A percentile compares a stretch with the other conserved stretches of the same genome.
Evolutionary conservation across 2,329 filamentous ascomycete species (phyloP).

Genomic region (Fusarium oxysporum): DNA sequence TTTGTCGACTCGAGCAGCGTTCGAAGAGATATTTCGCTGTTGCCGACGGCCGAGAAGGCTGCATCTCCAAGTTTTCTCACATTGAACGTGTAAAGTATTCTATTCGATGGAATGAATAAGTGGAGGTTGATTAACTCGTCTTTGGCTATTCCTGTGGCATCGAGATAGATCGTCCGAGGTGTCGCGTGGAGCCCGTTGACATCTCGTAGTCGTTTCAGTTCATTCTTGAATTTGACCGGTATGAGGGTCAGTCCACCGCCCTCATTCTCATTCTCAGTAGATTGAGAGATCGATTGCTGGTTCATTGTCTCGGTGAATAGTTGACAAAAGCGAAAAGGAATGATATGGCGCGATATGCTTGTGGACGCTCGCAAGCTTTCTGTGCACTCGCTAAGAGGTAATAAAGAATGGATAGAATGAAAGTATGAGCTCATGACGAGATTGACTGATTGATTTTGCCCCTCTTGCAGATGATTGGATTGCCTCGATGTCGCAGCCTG

Average conservation of each 20-base stretch:
- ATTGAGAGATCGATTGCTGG: background rate
- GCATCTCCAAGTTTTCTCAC: background rate
- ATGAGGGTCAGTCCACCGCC: accelerated
- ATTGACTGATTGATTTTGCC: background rate
- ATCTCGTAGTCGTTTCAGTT: background rate
- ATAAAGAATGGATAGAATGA: background rate
- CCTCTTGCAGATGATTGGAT: background rate
- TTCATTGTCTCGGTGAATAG: background rate
- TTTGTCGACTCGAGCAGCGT: background rate
- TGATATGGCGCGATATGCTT: background rate
- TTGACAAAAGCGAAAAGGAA: too few relatives aligned
- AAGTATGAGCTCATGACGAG: too few relatives aligned
- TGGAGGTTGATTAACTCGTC: background rate
- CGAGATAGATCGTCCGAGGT: background rate
- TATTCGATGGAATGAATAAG: background rate
- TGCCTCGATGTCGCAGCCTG: background rate
- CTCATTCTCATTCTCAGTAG: background rate
- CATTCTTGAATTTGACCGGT: background rate
- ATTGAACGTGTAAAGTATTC: background rate
- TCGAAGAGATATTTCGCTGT: background rate
- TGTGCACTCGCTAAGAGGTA: accelerated
- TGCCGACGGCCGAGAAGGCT: background rate
- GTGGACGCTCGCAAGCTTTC: background rate
- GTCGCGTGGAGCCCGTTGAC: background rate
- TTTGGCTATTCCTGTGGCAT: background rate